Percentiles rank a stretch among this genome's conserved stretches.
These are phyloP conservation scores for Corallochytrium limacisporum DNA, from an alignment of 78 protist species.

Conservation along the genomic window DNA sequence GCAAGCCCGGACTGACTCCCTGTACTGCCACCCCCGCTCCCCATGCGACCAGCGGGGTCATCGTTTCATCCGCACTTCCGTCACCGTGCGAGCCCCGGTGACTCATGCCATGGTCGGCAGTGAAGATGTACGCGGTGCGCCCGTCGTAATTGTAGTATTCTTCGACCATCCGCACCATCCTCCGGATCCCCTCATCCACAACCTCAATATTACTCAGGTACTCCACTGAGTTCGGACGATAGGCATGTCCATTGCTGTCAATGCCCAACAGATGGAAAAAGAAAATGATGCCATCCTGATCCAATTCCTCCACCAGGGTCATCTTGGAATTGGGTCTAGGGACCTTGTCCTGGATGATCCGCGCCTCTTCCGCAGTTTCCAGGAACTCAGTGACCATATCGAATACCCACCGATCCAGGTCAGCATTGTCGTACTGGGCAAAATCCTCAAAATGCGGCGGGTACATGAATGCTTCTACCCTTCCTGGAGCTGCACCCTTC, in stretches of 20 bases:
- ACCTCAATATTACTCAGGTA: conserved; percentile 24
- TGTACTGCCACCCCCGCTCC: conserved; percentile 64
- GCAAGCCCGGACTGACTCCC: not conserved
- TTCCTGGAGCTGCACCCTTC: not conserved
- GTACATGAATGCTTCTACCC: conserved; percentile 8
- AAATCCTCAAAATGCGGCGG: conserved; percentile 48
- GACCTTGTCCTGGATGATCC: not conserved
- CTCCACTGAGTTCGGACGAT: conserved; percentile 43
- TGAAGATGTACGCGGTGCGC: conserved; percentile 54
- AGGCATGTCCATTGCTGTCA: conserved; percentile 71
- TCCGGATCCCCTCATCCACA: conserved; percentile 44
- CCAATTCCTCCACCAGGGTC: too few relatives aligned
- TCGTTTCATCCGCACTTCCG: conserved; percentile 65
- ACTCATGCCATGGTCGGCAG: conserved; percentile 82
- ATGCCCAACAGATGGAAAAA: conserved; percentile 73
- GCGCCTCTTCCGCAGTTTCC: conserved; percentile 1
- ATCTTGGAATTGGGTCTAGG: conserved; percentile 22
- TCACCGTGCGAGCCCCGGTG: conserved; percentile 70
- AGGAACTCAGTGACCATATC: conserved; percentile 30
- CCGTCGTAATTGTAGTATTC: conserved; percentile 38
- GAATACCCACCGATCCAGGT: conserved; percentile 64
- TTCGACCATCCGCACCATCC: conserved; percentile 6
- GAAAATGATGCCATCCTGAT: conserved; percentile 9
- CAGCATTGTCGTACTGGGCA: conserved; percentile 24
- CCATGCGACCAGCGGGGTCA: conserved; percentile 72